Evolutionary conservation across 176 grass and related monocot genomes (phyloP).

Genomic region (Oryza australiensis): DNA sequence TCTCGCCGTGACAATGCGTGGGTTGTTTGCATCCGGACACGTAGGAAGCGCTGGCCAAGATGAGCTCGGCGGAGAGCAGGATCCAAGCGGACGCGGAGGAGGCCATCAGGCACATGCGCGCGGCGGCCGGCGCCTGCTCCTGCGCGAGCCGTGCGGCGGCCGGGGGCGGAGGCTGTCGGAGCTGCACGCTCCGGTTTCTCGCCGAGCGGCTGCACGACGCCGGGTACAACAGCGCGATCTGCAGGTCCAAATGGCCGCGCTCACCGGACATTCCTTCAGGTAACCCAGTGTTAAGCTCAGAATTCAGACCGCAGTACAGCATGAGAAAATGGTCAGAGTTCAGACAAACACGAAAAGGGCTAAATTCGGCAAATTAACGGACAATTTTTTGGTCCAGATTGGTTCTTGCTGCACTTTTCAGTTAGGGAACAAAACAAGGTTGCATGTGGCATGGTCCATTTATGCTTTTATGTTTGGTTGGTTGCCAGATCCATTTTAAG

Average conservation of each 20-base stretch:
- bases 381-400: background rate
- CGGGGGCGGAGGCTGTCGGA: conserved; percentile 29
- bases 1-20: conserved; percentile 21
- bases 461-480: background rate
- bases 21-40: background rate
- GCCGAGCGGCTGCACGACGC: conserved; percentile 44
- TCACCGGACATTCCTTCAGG: conserved; percentile 57
- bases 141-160: conserved; percentile 37
- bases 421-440: background rate
- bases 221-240: conserved; percentile 64
- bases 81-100: conserved; percentile 51
- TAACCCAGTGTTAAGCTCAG: background rate
- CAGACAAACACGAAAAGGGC: background rate
- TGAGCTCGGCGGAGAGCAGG: conserved; percentile 54
- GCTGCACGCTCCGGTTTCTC: conserved; percentile 44
- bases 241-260: conserved; percentile 57
- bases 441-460: conserved; percentile 9
- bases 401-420: background rate
- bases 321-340: background rate
- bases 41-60: conserved; percentile 59
- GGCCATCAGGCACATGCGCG: conserved; percentile 44
- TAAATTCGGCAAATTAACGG: background rate
- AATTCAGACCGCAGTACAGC: background rate
- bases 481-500: background rate
- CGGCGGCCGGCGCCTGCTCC: conserved; percentile 30